Base-by-base conservation (phyloP, 805 yeast species). In the Tetrapisispora iriomotensis region DNA sequence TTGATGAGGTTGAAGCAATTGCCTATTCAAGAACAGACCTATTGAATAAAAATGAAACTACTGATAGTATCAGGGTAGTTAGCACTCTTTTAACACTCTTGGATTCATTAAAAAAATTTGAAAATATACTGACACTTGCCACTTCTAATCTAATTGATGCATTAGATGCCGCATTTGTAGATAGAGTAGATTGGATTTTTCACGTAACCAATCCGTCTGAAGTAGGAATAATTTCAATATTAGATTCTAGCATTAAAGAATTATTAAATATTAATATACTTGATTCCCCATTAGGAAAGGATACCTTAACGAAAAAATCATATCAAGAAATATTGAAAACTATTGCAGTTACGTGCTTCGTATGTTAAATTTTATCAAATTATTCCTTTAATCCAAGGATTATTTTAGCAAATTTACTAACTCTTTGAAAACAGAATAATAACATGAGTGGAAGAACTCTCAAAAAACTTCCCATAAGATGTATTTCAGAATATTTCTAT, bases 1-100 rank as follows among this genome's bases (percentile, higher is more conserved):
- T 70, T 34, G 74, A 70, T 46, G 75, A 70, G 41, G 62, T 69
- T 10, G 74, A 70, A 46, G 63, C 73, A 0, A 52, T 70, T 24
- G 71, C 71, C 1, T 54, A 62, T 27, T 64, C 71, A 14, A 56
- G 75, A 48, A 36, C 49, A 8, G 56, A 58, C 14, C 43, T 65
- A 4, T 42, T 62, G 28, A 48, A 46, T 7, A 64, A 64, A 33
- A 61, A 64, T 40, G 72, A 68, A 43, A 59, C 72, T 2, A 60
- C 66, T 1, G 72, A 67, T 45, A 59, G 69, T 15, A 49, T 68
- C 1, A 58, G 71, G 30, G 66, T 68, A 1, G 72, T 69, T 6
- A 69, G 69, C 39, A 64, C 71, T 2, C 49, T 70, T 36, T 47
- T 70, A 12, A 68, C 70, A 0, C 61, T 66, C 32, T 37, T 70